Evolutionary conservation across 1,284 basidiomycete species (phyloP), one percentile per base, ranked within the genome.

Genomic region (Cutaneotrichosporon sp.): DNA sequence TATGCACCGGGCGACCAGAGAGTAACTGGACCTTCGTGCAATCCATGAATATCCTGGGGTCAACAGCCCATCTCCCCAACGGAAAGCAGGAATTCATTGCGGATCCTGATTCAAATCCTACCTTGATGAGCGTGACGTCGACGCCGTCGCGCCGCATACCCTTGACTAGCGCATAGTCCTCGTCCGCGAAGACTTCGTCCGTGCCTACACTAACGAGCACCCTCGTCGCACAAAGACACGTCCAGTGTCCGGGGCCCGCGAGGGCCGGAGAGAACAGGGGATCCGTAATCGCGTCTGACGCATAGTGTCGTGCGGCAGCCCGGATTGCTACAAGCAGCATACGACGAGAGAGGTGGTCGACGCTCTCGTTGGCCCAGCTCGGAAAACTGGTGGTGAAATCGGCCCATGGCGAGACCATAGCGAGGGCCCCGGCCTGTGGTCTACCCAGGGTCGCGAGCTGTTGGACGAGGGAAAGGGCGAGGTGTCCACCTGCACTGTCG

Each of bases 381-480:
- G 69, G 60, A 30, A 70, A 64, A 3, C 71, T 69, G 38, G 64
- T 53, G 10, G 67, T 68, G 10, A 87, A 71, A 72, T 89, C 87
- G 2, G 73, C 72, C 85, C 85, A 86, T 0, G 86, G 86, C 0
- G 86, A 87, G 42, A 83, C 76, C 7, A 86, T 81, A 21, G 87
- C 73, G 11, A 88, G 77, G 4, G 78, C 81, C 21, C 83, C 82
- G 5, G 87, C 86, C 38, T 82, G 79, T 0, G 60, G 42, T 32
- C 26, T 10, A 49, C 52, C 56, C 5, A 65, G 56, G 36, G 58
- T 60, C 6, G 58, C 47, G 2, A 68, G 60, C 60, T 66, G 60
- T 34, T 65, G 62, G 31, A 61, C 56, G 30, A 69, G 52, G 3
- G 60, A 34, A 38, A 69, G 68, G 8, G 42, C 52, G 13, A 66